Percentiles rank a stretch among this genome's conserved stretches.
phyloP scores from a whole-genome alignment of 208 protist species.

The Trypanosoma platydactyli region DNA sequence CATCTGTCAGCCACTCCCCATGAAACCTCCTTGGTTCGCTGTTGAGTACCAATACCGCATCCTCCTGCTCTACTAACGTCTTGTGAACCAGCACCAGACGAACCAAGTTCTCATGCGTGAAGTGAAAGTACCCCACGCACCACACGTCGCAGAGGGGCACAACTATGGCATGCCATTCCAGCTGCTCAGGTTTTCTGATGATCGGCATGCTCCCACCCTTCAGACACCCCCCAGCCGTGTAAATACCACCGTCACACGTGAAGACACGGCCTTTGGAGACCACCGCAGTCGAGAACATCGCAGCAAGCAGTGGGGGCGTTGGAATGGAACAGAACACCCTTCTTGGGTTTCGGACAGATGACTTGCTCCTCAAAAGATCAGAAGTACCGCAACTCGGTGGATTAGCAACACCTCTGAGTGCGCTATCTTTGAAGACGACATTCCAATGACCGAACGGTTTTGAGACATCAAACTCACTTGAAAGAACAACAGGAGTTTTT shows the following conservation, averaged over 20 bases:
- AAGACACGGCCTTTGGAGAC: constrained; percentile 18
- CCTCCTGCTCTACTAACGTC: constrained; percentile 22
- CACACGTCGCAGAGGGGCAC: constrained; percentile 32
- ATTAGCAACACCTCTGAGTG: neutral
- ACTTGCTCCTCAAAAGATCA: neutral
- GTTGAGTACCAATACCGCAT: constrained; percentile 25
- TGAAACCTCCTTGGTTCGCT: constrained; percentile 19
- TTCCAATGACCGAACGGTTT: constrained; percentile 18
- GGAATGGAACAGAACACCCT: neutral
- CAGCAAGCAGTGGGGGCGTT: constrained; percentile 16
- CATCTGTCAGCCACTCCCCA: constrained; percentile 24
- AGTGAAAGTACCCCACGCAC: constrained; percentile 38
- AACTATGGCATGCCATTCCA: constrained; percentile 5
- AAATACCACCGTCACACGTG: constrained; percentile 22
- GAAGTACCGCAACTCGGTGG: neutral
- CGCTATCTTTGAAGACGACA: neutral
- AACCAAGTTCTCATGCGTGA: constrained; percentile 37
- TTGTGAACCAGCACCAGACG: constrained; percentile 30
- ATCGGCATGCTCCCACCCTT: constrained; percentile 5
- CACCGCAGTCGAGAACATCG: constrained; percentile 22
- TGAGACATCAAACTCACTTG: constrained; percentile 3
- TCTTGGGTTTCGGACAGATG: neutral
- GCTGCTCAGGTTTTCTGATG: neutral
- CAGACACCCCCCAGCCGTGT: constrained; percentile 25
- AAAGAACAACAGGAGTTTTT: constrained; percentile 12